These are phyloP conservation scores for Xylaria multiplex DNA, from an alignment of 2,329 filamentous ascomycete genomes.

Conservation along the genomic window DNA sequence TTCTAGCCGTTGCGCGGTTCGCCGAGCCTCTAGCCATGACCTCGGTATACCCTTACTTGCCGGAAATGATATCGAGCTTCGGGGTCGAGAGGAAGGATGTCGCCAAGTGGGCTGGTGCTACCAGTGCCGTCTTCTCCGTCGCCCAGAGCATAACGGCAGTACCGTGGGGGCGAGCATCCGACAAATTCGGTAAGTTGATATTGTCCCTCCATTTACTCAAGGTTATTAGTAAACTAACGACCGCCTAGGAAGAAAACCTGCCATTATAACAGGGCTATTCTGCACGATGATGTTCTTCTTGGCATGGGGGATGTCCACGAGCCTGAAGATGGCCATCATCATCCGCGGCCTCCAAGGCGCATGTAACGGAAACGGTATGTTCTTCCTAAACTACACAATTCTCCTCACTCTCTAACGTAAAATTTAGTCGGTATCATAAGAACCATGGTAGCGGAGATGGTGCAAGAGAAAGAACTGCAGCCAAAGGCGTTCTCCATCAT, in stretches of 20 bases:
- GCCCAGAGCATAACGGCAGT: constrained; percentile 78
- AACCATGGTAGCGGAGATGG: constrained; percentile 92
- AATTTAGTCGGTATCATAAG: constrained; percentile 83
- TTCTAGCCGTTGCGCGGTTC: constrained; percentile 77
- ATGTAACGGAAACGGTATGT: constrained; percentile 82
- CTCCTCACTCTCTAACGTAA: constrained; percentile 37
- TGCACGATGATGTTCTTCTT: constrained; percentile 85
- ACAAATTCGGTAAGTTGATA: constrained; percentile 64
- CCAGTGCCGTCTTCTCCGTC: constrained; percentile 76
- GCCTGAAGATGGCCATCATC: constrained; percentile 79
- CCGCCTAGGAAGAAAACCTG: constrained; percentile 71
- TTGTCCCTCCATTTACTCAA: background rate
- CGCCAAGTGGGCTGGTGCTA: constrained; percentile 82
- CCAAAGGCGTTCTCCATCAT: constrained; percentile 91
- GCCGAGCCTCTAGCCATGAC: constrained; percentile 79
- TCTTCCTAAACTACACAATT: background rate
- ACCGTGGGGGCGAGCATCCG: constrained; percentile 79
- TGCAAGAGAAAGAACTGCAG: constrained; percentile 85
- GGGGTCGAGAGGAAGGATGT: constrained; percentile 76
- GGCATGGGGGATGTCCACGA: constrained; percentile 84
- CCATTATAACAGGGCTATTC: constrained; percentile 77
- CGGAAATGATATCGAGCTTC: constrained; percentile 86
- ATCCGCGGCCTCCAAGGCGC: constrained; percentile 82
- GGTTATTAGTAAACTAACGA: background rate
- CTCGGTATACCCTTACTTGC: constrained; percentile 75